These are phyloP conservation scores for Neophaeococcomyces mojaviensis DNA, from an alignment of 2,329 filamentous ascomycete species.

Conservation along the genomic window DNA sequence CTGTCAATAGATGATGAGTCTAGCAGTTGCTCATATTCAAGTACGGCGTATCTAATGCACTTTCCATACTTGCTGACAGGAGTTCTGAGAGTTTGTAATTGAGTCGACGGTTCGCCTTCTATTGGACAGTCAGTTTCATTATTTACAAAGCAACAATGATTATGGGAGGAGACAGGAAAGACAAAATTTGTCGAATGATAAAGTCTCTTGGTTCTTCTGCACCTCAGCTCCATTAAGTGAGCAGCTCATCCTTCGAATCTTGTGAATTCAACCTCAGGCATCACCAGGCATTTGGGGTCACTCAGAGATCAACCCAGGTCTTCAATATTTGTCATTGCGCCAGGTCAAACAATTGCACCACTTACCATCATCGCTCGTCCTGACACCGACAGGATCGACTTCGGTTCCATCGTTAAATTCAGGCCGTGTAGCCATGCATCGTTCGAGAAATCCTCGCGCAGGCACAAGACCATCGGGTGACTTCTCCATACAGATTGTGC, in stretches of 20 bases:
- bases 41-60: slow-evolving; percentile 55
- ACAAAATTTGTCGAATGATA: too few relatives aligned
- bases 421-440: slow-evolving; percentile 71
- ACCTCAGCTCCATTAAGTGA: too few relatives aligned
- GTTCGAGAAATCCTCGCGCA: slow-evolving; percentile 70
- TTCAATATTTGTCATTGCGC: slow-evolving; percentile 28
- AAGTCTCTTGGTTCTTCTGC: background rate
- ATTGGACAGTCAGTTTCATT: background rate
- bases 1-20: slow-evolving; percentile 88
- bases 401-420: slow-evolving; percentile 75
- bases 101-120: background rate
- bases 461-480: slow-evolving; percentile 74
- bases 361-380: slow-evolving; percentile 39
- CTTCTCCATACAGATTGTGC: slow-evolving; percentile 78
- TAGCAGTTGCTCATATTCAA: slow-evolving; percentile 76
- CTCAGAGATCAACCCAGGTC: background rate
- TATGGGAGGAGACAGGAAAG: too few relatives aligned
- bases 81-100: slow-evolving; percentile 65
- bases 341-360: background rate
- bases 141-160: too few relatives aligned
- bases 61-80: slow-evolving; percentile 72
- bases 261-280: too few relatives aligned
- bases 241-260: too few relatives aligned
- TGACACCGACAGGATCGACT: slow-evolving; percentile 48
- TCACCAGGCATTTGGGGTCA: too few relatives aligned